Evolutionary conservation across 202 grass and related monocot species (phyloP), one percentile per base, ranked within the genome.

Genomic region (Thinopyrum obtusiflorum): DNA sequence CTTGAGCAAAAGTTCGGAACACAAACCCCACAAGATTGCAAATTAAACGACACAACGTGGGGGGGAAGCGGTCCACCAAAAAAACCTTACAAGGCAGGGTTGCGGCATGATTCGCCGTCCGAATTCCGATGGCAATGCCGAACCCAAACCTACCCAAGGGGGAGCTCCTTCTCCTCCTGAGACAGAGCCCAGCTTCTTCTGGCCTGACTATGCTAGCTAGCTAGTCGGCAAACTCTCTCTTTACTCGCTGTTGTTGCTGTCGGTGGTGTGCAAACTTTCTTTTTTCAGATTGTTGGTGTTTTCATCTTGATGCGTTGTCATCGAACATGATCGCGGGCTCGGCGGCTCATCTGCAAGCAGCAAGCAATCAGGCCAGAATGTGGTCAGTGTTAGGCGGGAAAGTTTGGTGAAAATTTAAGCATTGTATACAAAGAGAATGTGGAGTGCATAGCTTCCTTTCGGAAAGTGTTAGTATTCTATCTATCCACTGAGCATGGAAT

Each of bases 61-160:
- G 47, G 47, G 86, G 70, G 85, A 83, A 82, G 84, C 77, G 79
- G 81, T 87, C 89, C 83, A 89, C 69, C 80, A 92, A 94, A 92
- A 83, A 74, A 80, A 83, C 93, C 87, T 90, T 83, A 82, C 85
- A 88, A 94, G 86, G 93, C 90, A 95, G 80, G 86, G 74, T 74
- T 79, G 60, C 84, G 74, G 88, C 88, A 66, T 29, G 83, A 89
- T 87, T 91, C 89, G 81, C 84, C 86, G 17, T 11, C 71, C 71
- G 71, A 51, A 74, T 79, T 89, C 92, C 36, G 71, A 85, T 68
- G 67, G 67, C 60, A 76, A 88, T 25, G 39, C 77, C 65, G 70
- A 90, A 87, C 69, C 44, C 4, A 0, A 0, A 13, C 39, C 39
- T 42, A 42, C 39, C 39, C 39, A 49, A 86, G 68, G 65, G 63